Evolutionary conservation across 495 filamentous ascomycete genomes (phyloP), one percentile per base, ranked within the genome.

Genomic region (Thermothielavioides terrestris): DNA sequence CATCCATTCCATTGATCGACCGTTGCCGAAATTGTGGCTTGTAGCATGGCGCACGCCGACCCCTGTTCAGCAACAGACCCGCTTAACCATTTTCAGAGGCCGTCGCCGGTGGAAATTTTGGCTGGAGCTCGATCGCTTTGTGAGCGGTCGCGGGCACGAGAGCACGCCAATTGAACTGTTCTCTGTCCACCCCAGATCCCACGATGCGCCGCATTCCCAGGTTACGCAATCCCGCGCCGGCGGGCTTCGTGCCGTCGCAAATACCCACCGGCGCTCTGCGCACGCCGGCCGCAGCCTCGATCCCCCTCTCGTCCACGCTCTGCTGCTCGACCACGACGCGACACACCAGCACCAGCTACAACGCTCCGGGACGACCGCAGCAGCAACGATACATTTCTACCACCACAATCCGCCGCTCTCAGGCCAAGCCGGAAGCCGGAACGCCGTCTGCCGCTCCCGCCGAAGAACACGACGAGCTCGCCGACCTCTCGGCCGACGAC

Each of bases 141-240:
- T n/a, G n/a, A n/a, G 28, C 31, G 28, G 51, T 28, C 32, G 39
- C 27, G 27, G n/a, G 35, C 25, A 36, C 14, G 39, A 48, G 30
- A 45, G 31, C 12, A 28, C 14, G 39, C 40, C 52, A 40, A 54
- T 56, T 54, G 46, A 57, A 28, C 32, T 23, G 28, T n/a, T 32
- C 8, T 22, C 15, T 23, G 28, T n/a, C 39, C 8, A 28, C 15
- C 7, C 0, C 31, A 38, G 27, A 25, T 28, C 15, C 28, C 36
- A 50, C 31, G 12, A 67, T 67, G 64, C 60, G 64, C 52, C 51
- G 59, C 23, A 27, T 67, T 41, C 48, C 52, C 18, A 61, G 64
- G 56, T 42, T 67, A 58, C 53, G 55, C 22, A 40, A 47, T 50
- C 31, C 55, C 11, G 47, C 43, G 21, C 48, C 59, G n/a, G 46